Evolutionary conservation across 106 monocot species (phyloP).

Genomic region (Dendrobium chrysotoxum): DNA sequence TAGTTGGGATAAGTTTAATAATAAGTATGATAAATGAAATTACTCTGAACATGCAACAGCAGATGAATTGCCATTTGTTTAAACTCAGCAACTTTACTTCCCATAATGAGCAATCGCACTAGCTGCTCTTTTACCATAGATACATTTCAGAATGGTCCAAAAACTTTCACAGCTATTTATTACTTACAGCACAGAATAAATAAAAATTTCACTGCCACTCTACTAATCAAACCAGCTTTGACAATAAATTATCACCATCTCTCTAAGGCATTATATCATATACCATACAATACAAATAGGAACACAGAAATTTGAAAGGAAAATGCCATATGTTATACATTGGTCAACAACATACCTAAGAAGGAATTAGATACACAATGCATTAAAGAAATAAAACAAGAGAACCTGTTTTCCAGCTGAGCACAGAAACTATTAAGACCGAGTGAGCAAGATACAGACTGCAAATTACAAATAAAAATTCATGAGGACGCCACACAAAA

Average conservation of each 20-base stretch:
- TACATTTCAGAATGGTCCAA: background rate
- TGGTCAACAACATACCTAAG: background rate
- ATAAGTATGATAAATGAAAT: background rate
- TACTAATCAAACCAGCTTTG: background rate
- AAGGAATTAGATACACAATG: background rate
- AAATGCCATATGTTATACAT: background rate
- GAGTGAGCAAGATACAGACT: constrained; percentile 73
- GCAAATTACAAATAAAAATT: constrained; percentile 20
- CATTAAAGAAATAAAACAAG: constrained; percentile 2
- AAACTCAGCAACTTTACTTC: background rate
- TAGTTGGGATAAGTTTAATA: background rate
- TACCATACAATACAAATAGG: background rate
- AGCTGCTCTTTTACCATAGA: background rate
- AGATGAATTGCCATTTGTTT: background rate
- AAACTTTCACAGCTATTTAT: background rate
- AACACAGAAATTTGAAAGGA: background rate
- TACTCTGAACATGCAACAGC: background rate
- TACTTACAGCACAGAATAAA: constrained; percentile 1
- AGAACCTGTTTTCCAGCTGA: constrained; percentile 72
- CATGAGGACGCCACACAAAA: background rate
- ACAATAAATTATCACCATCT: constrained; percentile 3
- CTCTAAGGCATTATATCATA: background rate
- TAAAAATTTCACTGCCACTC: background rate
- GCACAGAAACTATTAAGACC: constrained; percentile 60
- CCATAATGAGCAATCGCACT: constrained; percentile 4